A percentile compares a stretch with the other conserved stretches of the same genome.
Conservation (phyloP, 192 early-diverging fungal genomes). For the Piromyces sp. region DNA sequence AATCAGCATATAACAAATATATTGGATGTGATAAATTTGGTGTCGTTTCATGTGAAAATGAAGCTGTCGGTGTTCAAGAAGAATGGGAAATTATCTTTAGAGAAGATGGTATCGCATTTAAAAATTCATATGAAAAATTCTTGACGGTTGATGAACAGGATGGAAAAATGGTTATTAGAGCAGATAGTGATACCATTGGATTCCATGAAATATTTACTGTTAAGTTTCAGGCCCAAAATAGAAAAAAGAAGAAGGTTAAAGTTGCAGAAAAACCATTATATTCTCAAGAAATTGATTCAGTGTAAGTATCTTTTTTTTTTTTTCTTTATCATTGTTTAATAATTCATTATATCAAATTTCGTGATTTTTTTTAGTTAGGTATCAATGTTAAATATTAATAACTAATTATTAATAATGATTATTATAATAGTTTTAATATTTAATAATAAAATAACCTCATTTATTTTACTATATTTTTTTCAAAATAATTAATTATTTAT, state of each 20-base stretch:
- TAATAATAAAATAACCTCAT: too few relatives aligned
- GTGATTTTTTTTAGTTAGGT: too few relatives aligned
- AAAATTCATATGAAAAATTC: conserved; percentile 47
- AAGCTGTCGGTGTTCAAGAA: conserved; percentile 63
- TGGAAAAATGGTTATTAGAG: conserved; percentile 30
- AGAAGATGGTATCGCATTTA: conserved; percentile 52
- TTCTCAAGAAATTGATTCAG: conserved; percentile 37
- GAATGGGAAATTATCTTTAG: conserved; percentile 50
- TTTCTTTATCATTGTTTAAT: too few relatives aligned
- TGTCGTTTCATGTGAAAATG: conserved; percentile 42
- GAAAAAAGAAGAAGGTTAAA: conserved; percentile 29
- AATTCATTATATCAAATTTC: too few relatives aligned
- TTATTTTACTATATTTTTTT: conserved; percentile 31
- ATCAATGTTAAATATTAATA: too few relatives aligned
- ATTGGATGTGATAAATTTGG: conserved; percentile 64
- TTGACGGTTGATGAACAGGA: conserved; percentile 33
- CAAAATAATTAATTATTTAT: too few relatives aligned
- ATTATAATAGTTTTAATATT: too few relatives aligned
- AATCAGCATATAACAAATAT: conserved; percentile 45
- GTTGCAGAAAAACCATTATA: conserved; percentile 20
- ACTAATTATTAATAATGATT: too few relatives aligned
- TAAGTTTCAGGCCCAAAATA: conserved; percentile 50
- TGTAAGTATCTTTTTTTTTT: conserved; percentile 29
- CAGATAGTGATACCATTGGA: conserved; percentile 53
- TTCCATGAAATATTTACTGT: conserved; percentile 53